phyloP scores from a whole-genome alignment of 2,329 filamentous ascomycete species.

The Alternaria sp. region DNA sequence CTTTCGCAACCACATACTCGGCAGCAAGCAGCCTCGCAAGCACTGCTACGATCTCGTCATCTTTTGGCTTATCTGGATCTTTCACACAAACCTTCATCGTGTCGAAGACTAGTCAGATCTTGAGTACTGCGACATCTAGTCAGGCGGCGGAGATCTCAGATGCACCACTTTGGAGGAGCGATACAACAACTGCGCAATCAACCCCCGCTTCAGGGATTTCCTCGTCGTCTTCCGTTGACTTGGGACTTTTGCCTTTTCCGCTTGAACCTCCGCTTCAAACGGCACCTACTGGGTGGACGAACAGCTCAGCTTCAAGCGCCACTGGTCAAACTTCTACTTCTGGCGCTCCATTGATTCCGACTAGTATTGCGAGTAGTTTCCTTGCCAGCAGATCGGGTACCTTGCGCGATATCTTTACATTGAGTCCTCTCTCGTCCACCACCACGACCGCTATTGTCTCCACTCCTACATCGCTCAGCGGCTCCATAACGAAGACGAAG shows the following conservation, averaged over 20 bases:
- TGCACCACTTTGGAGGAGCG: neutral
- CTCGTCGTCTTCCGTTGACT: neutral
- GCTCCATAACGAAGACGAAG: neutral
- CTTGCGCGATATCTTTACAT: neutral
- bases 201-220: neutral
- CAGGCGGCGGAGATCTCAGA: neutral
- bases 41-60: neutral
- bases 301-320: neutral
- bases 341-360: neutral
- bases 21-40: neutral
- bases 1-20: neutral
- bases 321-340: neutral
- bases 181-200: neutral
- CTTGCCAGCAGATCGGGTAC: neutral
- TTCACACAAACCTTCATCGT: neutral
- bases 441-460: neutral
- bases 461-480: neutral
- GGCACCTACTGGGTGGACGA: neutral
- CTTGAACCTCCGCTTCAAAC: neutral
- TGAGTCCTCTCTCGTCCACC: neutral
- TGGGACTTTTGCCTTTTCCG: neutral
- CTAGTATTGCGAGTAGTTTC: neutral
- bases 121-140: neutral
- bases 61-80: neutral
- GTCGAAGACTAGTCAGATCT: neutral